Evolutionary conservation across 1,139 yeast species (phyloP).

Genomic region (Oligophagozyma castellii): DNA sequence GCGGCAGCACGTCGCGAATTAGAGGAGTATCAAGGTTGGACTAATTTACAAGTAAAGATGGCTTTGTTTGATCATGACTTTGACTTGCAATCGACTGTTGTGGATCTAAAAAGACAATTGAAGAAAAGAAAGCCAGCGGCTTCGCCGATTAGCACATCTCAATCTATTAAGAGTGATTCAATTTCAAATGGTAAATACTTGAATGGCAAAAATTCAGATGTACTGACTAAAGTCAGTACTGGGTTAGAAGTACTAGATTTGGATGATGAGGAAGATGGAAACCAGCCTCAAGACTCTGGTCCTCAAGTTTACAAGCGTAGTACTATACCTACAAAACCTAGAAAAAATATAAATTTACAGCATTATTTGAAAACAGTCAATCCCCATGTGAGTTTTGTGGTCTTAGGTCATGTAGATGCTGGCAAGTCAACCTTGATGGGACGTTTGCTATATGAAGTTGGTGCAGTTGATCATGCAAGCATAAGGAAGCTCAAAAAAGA

Average conservation of each 20-base stretch:
- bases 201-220: constrained; percentile 1
- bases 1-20: constrained; percentile 16
- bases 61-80: constrained; percentile 21
- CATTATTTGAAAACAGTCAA: constrained; percentile 29
- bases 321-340: constrained; percentile 25
- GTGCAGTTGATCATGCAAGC: constrained; percentile 66
- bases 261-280: constrained; percentile 8
- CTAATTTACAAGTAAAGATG: constrained; percentile 18
- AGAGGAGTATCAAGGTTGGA: constrained; percentile 21
- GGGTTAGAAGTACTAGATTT: constrained; percentile 9
- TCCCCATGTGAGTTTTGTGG: constrained; percentile 67
- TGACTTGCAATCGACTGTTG: constrained; percentile 15
- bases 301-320: constrained; percentile 15
- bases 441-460: constrained; percentile 64
- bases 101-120: constrained; percentile 13
- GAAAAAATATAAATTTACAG: constrained; percentile 26
- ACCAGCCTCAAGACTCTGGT: constrained; percentile 4
- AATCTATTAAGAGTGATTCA: constrained; percentile 27
- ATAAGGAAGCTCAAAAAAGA: constrained; percentile 69
- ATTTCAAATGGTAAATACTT: constrained; percentile 9
- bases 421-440: constrained; percentile 97
- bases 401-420: constrained; percentile 94
- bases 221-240: no score
- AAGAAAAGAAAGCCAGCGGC: constrained; percentile 16
- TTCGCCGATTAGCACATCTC: background rate